Percentiles rank a stretch among this genome's conserved stretches.
phyloP scores from a whole-genome alignment of 2,329 filamentous ascomycete species.

The Annulohypoxylon truncatum region DNA sequence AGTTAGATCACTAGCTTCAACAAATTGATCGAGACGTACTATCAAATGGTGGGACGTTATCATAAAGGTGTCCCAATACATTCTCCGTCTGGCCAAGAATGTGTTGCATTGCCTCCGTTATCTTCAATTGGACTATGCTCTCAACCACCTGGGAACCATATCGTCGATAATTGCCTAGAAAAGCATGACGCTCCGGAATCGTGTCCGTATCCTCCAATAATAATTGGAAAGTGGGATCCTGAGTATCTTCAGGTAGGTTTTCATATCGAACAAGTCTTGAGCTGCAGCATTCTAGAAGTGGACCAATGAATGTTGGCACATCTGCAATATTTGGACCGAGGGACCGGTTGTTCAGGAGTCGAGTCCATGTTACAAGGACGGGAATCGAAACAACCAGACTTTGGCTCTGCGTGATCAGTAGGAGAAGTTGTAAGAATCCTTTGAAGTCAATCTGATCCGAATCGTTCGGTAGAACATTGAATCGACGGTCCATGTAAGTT shows the following conservation, averaged over 20 bases:
- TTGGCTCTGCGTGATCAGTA: constrained; percentile 82
- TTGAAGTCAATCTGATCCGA: constrained; percentile 70
- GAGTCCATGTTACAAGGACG: constrained; percentile 89
- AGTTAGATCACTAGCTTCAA: constrained; percentile 35
- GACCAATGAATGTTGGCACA: constrained; percentile 72
- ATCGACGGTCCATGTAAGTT: constrained; percentile 84
- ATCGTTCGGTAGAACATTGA: constrained; percentile 69
- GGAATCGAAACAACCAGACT: constrained; percentile 95
- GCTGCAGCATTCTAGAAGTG: constrained; percentile 84
- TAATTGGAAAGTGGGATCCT: constrained; percentile 83
- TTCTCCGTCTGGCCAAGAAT: constrained; percentile 84
- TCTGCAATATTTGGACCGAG: constrained; percentile 73
- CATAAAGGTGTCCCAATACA: constrained; percentile 80
- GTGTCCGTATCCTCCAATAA: constrained; percentile 96
- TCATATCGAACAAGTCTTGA: constrained; percentile 89
- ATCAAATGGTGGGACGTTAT: constrained; percentile 73
- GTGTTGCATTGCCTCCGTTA: constrained; percentile 86
- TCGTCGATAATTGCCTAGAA: constrained; percentile 92
- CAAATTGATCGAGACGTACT: constrained; percentile 57
- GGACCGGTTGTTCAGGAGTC: constrained; percentile 77
- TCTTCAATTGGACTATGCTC: constrained; percentile 81
- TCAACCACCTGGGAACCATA: constrained; percentile 92
- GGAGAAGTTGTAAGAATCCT: constrained; percentile 82
- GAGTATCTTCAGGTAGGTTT: constrained; percentile 81
- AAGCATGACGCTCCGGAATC: constrained; percentile 90